Evolutionary conservation across 257 asterid species (phyloP), one percentile per base, ranked within the genome.

Genomic region (Anisodus acutangulus): DNA sequence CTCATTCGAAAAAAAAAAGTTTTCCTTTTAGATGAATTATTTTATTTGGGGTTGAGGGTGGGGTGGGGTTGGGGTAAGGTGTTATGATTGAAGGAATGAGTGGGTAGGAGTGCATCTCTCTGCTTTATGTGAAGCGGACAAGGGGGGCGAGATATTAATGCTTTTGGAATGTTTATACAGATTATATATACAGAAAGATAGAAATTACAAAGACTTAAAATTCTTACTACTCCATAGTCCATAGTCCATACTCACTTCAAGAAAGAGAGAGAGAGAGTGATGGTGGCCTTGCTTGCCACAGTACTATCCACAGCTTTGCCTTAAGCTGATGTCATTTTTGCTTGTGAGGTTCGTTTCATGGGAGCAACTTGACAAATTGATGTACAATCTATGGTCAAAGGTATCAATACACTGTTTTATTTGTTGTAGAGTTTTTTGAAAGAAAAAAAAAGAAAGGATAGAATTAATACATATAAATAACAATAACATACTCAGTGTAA

Each of bases 81-180:
- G 53, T 78, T 78, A 87, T 85, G 86, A 88, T 88, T 88, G 90
- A 84, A 66, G 83, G 89, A 88, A 88, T 88, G 89, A 82, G 89
- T 86, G 89, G 97, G 93, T 88, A 86, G 91, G 91, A 93, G 78
- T 84, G 70, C 19, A 84, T 88, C 60, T 83, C 82, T 31, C 83
- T 81, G 86, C 83, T 84, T 68, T 83, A 47, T 84, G 88, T 85
- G 91, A 86, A 88, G 97, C 92, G 95, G 95, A 90, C 92, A 87
- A 91, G 91, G 95, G 93, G 95, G 93, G 92, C 90, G 94, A 76
- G 87, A 86, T 88, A 90, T 86, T 84, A 86, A 88, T 84, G 89
- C 85, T 12, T 72, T 70, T 78, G 85, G 93, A 88, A 91, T 91
- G 88, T 90, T 88, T 68, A 51, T 51, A 51, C 55, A 51, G 6